Evolutionary conservation across 1,139 yeast genomes (phyloP), one percentile per base, ranked within the genome.

Genomic region (Pichia sp.): DNA sequence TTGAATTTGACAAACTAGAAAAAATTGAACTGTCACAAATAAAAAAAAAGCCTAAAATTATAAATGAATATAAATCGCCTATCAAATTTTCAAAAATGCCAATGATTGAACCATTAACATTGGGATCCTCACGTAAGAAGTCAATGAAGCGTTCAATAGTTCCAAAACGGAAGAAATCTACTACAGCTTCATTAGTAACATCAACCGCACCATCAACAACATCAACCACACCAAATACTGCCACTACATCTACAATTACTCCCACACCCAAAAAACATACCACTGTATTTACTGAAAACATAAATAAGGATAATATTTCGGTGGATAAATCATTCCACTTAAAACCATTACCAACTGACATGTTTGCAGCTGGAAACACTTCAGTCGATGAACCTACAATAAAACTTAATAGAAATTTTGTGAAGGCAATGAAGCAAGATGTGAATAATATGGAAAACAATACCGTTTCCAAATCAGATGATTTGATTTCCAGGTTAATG

Each of bases 51-150:
- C 36, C 36, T 45, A 39, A 44, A 3, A 56, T 60, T 7, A 9
- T 25, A 2, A 54, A 49, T 13, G 53, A 57, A 0, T 36, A 56
- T 8, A 54, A 57, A 32, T 63, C 64, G 4, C 61, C 66, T 13
- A 68, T 62, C 62, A 72, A 60, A 11, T 73, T 73, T 61, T 73
- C 74, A 2, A 63, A 71, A 22, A 58, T 73, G 42, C 78, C 78
- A 0, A 67, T 69, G 8, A 63, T 73, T 51, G 74, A 68, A 30
- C 77, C 77, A 1, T 54, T 73, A 35, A 68, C 71, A 1, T 68
- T 71, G 30, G 70, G 56, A 39, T 51, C 58, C 4, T 49, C 53
- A 1, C 54, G 56, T 30, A 59, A 60, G 43, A 60, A 59, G 37
- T 53, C 64, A 4, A 39, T 60, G 30, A 53, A 52, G 13, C 42